A percentile compares a stretch with the other conserved stretches of the same genome.
phyloP scores from a whole-genome alignment of 352 stramenopile genomes.

The Pythium insidiosum region DNA sequence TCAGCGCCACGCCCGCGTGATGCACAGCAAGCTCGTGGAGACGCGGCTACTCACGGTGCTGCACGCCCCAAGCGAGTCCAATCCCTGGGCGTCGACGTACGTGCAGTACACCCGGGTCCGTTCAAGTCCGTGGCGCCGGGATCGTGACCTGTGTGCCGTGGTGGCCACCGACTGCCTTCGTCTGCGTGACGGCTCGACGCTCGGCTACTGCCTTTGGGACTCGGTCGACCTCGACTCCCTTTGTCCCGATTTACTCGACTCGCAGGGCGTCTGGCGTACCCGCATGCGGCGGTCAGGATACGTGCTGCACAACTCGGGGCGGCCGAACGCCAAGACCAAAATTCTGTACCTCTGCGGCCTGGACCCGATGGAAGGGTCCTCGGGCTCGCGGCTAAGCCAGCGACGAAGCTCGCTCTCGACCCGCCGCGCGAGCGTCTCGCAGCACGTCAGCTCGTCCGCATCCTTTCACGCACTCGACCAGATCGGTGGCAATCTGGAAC shows the following conservation, averaged over 20 bases:
- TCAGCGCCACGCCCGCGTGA: conserved; percentile 22
- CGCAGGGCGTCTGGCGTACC: conserved; percentile 14
- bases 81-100: conserved; percentile 24
- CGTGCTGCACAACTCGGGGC: conserved; percentile 20
- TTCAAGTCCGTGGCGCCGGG: conserved; percentile 19
- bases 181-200: conserved; percentile 30
- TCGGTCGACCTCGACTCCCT: conserved; percentile 28
- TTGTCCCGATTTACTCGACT: conserved; percentile 9
- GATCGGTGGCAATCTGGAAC: conserved; percentile 29
- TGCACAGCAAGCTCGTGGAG: conserved; percentile 32
- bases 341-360: conserved; percentile 52
- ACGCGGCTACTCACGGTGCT: conserved; percentile 20
- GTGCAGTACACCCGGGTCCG: conserved; percentile 27
- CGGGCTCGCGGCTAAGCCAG: conserved; percentile 19
- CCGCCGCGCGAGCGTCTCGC: conserved; percentile 3
- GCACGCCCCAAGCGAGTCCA: conserved; percentile 25
- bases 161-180: conserved; percentile 20
- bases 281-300: conserved; percentile 32
- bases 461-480: conserved; percentile 36
- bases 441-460: too few species aligned
- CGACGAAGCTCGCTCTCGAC: too few species aligned
- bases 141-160: conserved; percentile 32
- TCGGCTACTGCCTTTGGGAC: conserved; percentile 59
- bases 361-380: conserved; percentile 25
- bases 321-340: conserved; percentile 24